Conservation (phyloP, 2,329 filamentous ascomycete genomes). For the Cladosporium sp. region DNA sequence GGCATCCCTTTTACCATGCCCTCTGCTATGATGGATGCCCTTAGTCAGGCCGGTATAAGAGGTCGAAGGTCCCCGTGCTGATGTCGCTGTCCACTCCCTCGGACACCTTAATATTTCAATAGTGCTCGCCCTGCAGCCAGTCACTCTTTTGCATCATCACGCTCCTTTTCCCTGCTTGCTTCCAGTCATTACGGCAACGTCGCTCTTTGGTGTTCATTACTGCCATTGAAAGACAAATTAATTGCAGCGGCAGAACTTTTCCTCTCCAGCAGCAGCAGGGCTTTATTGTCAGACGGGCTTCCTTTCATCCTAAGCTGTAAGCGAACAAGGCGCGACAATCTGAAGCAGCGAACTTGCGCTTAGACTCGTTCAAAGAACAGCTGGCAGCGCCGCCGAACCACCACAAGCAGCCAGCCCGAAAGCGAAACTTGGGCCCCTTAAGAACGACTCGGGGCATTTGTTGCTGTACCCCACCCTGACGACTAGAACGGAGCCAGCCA, state of each 20-base stretch:
- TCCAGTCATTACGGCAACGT: neutral
- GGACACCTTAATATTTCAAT: neutral
- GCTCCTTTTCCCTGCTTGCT: conserved; percentile 4
- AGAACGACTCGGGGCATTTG: conserved; percentile 2
- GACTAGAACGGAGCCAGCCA: neutral
- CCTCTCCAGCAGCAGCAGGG: neutral
- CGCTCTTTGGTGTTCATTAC: neutral
- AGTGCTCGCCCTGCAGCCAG: conserved; percentile 1
- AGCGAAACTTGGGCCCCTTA: neutral
- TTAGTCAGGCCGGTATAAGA: neutral
- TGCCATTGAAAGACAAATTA: neutral
- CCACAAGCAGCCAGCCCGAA: neutral
- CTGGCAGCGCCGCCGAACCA: conserved; percentile 6
- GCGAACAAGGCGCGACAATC: conserved; percentile 10
- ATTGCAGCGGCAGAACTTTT: neutral
- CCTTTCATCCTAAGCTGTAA: conserved; percentile 3
- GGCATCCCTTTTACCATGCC: neutral
- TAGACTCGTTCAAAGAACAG: conserved; percentile 10
- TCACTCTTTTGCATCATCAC: neutral
- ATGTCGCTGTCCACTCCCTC: neutral
- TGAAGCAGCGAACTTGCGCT: conserved; percentile 3
- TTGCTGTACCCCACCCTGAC: conserved; percentile 8
- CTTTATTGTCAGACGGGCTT: neutral
- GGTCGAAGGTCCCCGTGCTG: neutral
- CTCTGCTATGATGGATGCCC: neutral